Percentiles rank a stretch among this genome's conserved stretches.
phyloP scores from a whole-genome alignment of 1,284 basidiomycete species.

The Agaricales sp. region DNA sequence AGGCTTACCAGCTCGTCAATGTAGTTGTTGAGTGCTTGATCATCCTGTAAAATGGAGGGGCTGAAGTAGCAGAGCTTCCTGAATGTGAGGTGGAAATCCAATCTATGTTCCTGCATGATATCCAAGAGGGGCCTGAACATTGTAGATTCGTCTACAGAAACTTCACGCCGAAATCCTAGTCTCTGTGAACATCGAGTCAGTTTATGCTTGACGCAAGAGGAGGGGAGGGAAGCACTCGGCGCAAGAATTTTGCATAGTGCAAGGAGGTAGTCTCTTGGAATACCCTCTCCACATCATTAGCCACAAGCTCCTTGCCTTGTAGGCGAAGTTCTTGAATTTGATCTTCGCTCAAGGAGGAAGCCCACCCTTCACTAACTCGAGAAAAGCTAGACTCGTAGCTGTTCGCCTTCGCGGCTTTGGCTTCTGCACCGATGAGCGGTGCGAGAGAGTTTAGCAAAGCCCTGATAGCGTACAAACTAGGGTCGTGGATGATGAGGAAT shows the following conservation, averaged over 20 bases:
- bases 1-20: conserved; percentile 38
- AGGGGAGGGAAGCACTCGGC: conserved; percentile 37
- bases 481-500: conserved; percentile 8
- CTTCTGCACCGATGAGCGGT: conserved; percentile 57
- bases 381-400: conserved; percentile 33
- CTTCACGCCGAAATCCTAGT: conserved; percentile 53
- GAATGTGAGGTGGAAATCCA: conserved; percentile 84
- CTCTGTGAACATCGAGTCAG: conserved; percentile 35
- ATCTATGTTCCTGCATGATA: conserved; percentile 55
- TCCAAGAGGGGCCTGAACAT: conserved; percentile 57
- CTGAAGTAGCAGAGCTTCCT: conserved; percentile 59
- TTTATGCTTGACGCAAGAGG: no score
- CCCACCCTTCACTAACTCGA: conserved; percentile 56
- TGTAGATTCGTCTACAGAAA: conserved; percentile 46
- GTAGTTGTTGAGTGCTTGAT: conserved; percentile 23
- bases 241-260: conserved; percentile 59
- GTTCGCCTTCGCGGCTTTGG: conserved; percentile 36
- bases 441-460: conserved; percentile 67
- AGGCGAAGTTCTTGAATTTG: conserved; percentile 53
- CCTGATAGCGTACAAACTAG: conserved; percentile 67
- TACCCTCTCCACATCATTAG: conserved; percentile 48
- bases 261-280: conserved; percentile 43
- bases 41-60: conserved; percentile 28
- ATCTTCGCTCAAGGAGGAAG: conserved; percentile 38
- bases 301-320: conserved; percentile 38